phyloP scores from a whole-genome alignment of 768 basidiomycete genomes.

The Termitomyces sp. region DNA sequence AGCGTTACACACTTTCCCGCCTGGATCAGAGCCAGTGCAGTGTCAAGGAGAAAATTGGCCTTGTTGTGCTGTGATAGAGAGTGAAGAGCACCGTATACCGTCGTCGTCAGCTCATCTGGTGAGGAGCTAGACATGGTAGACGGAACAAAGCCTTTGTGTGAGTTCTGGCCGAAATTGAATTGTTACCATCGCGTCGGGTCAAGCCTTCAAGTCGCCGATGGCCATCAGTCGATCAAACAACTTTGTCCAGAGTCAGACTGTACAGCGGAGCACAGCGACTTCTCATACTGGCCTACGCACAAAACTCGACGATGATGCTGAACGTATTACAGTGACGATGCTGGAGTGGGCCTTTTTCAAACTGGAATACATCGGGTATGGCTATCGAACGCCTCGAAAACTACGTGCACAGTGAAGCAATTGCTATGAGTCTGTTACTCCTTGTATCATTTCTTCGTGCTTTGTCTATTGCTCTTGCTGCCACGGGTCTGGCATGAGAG shows the following conservation, averaged over 20 bases:
- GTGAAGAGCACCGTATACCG: conserved; percentile 43
- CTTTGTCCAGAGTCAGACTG: background rate
- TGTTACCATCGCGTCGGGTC: background rate
- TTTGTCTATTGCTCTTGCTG: too few species aligned
- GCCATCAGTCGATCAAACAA: background rate
- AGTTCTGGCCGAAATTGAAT: background rate
- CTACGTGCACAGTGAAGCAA: too few species aligned
- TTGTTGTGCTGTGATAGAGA: conserved; percentile 37
- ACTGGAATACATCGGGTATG: too few species aligned
- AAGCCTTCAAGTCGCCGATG: background rate
- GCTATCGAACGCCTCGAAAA: too few species aligned
- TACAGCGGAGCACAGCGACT: too few species aligned
- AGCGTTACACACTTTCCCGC: conserved; percentile 38
- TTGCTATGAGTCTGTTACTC: too few species aligned
- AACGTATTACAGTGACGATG: too few species aligned
- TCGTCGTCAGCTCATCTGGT: conserved; percentile 47
- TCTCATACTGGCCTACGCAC: background rate
- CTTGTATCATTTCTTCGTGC: too few species aligned
- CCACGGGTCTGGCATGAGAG: too few species aligned
- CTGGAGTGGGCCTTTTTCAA: too few species aligned
- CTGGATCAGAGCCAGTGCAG: conserved; percentile 41
- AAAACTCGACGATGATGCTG: background rate
- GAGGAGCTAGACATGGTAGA: conserved; percentile 18
- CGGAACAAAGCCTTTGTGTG: background rate
- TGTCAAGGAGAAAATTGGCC: conserved; percentile 46